Percentiles rank a stretch among this genome's conserved stretches.
phyloP scores from a whole-genome alignment of 208 protist species.

The Leishmania martiniquensis region DNA sequence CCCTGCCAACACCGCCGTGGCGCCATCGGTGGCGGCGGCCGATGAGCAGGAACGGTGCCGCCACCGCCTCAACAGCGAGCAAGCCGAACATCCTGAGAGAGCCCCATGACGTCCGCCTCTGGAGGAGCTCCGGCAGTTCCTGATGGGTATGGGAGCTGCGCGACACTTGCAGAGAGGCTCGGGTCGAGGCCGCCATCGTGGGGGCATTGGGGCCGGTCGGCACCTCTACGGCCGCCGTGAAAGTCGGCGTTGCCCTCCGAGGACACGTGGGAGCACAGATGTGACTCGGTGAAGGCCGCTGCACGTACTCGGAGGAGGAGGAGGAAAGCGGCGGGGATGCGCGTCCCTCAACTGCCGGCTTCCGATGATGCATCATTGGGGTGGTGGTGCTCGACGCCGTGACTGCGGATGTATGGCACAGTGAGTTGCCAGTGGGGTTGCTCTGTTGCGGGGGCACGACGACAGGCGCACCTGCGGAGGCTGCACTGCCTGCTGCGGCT shows the following conservation, averaged over 20 bases:
- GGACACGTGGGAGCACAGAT: not conserved
- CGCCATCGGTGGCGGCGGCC: not conserved
- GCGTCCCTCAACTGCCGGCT: not conserved
- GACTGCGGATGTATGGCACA: not conserved
- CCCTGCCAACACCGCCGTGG: not conserved
- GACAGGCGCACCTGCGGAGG: not conserved
- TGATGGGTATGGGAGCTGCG: not conserved
- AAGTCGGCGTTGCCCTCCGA: not conserved
- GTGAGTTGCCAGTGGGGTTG: not conserved
- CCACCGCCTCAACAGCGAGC: constrained; percentile 16
- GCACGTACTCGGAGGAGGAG: not conserved
- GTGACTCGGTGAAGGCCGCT: not conserved
- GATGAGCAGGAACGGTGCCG: constrained; percentile 24
- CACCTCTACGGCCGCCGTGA: not conserved
- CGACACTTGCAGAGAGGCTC: not conserved
- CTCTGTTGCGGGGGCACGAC: not conserved
- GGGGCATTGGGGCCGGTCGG: too few relatives aligned
- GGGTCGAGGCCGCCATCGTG: not conserved
- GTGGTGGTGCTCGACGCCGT: not conserved
- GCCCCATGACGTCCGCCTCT: constrained; percentile 16
- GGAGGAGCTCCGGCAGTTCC: not conserved
- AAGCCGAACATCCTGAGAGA: not conserved
- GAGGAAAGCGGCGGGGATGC: not conserved
- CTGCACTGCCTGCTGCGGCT: not conserved
- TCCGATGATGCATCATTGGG: not conserved